Evolutionary conservation across 257 asterid species (phyloP), one percentile per base, ranked within the genome.

Genomic region (Lycium barbarum): DNA sequence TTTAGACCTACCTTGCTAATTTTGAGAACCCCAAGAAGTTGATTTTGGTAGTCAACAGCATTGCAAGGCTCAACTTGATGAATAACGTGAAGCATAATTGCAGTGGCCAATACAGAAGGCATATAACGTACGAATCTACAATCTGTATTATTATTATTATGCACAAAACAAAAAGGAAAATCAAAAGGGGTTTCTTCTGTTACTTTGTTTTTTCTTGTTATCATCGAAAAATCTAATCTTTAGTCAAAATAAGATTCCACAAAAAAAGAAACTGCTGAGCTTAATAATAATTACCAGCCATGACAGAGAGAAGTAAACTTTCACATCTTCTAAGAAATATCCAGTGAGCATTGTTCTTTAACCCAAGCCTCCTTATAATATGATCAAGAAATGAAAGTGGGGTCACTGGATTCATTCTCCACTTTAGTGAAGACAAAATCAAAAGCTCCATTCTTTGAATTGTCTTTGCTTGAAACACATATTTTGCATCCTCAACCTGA

Each of bases 391-490:
- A 95, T 3, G 96, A 95, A 45, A 97, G 85, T 38, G 99, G 97
- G 7, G 99, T 97, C 79, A 94, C 98, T 15, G 97, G 98, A 92
- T 94, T 95, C 98, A 97, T 94, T 89, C 96, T 89, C 99, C 99
- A 97, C 83, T 93, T 86, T 0, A 97, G 91, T 49, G 93, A 84
- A 2, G 96, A 89, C 9, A 97, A 95, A 65, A 97, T 92, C 86
- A 94, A 62, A 84, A 97, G 93, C 98, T 97, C 99, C 99, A 93
- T 94, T 85, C 90, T 92, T 80, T 95, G 96, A 5, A 97, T 92
- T 12, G 96, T 97, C 82, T 90, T 95, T 2, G 98, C 91, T 87
- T 95, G 95, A 79, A 97, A 97, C 61, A 93, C 80, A 67, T 88
- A 93, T 70, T 90, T 86, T 5, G 98, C 84, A 3, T 87, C 93